Percentiles rank a stretch among this genome's conserved stretches.
phyloP scores from a whole-genome alignment of 768 basidiomycete species.

The Lentinula edodes region DNA sequence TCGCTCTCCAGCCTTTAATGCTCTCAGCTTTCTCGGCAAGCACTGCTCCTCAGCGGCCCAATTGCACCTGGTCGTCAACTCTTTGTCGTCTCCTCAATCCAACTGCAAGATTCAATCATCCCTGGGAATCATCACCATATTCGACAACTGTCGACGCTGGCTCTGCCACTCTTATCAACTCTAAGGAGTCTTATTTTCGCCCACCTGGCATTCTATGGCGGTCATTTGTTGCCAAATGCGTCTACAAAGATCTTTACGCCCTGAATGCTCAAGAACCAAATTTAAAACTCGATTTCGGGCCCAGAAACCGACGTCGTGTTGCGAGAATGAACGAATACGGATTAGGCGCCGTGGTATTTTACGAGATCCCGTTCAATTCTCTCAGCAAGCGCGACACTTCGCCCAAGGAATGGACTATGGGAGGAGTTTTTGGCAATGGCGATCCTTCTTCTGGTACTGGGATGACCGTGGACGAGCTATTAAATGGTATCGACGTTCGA shows the following conservation, averaged over 20 bases:
- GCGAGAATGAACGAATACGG: background rate
- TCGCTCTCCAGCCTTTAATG: background rate
- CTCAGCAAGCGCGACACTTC: background rate
- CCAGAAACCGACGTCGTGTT: background rate
- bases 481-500: background rate
- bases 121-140: background rate
- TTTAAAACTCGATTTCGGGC: too few relatives aligned
- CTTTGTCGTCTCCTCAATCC: background rate
- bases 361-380: background rate
- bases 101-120: background rate
- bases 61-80: background rate
- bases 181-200: too few relatives aligned
- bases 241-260: background rate
- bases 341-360: background rate
- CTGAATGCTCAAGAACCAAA: background rate
- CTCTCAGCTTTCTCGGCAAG: background rate
- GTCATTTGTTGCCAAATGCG: background rate
- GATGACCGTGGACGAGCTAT: constrained; percentile 1
- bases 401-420: background rate
- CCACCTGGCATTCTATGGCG: background rate
- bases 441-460: background rate
- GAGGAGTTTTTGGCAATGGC: background rate
- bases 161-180: background rate
- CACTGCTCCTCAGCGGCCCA: background rate
- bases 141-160: background rate